Conservation (phyloP, 176 grass and related monocot species). For the Eremochloa ophiuroides region DNA sequence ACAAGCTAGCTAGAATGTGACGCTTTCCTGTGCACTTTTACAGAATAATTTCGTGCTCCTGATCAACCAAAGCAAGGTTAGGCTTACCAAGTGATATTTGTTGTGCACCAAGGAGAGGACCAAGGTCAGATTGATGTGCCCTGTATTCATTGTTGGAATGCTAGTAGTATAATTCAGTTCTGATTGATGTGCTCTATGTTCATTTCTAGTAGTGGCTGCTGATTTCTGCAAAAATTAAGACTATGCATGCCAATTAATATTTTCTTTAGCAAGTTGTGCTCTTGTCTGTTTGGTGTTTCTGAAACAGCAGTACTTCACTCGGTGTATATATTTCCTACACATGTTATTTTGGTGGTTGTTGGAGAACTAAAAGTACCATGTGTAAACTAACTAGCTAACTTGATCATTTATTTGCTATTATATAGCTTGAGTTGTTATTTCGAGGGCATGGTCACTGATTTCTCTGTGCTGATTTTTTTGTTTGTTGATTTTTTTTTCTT, state of each 20-base stretch:
- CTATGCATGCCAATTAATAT: too few species aligned
- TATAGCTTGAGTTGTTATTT: too few species aligned
- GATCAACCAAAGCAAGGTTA: slow-evolving; percentile 80
- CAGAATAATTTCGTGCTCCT: slow-evolving; percentile 92
- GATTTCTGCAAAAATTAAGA: too few species aligned
- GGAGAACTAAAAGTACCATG: neutral
- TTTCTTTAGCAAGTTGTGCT: neutral
- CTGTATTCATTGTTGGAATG: neutral
- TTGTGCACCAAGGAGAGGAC: slow-evolving; percentile 83
- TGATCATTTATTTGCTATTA: too few species aligned
- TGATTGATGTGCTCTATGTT: neutral
- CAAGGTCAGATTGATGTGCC: too few species aligned
- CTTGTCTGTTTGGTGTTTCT: neutral
- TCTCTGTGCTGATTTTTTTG: neutral
- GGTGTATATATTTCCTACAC: neutral
- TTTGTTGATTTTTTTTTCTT: neutral
- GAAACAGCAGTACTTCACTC: neutral
- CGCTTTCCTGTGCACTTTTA: neutral
- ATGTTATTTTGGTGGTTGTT: neutral
- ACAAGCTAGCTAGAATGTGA: neutral
- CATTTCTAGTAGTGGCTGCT: neutral
- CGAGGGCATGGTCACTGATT: neutral
- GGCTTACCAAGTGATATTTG: slow-evolving; percentile 92
- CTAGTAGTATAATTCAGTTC: neutral
- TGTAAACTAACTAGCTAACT: neutral